Conservation (phyloP, 2,329 filamentous ascomycete species). For the Mycosphaerella sp. region DNA sequence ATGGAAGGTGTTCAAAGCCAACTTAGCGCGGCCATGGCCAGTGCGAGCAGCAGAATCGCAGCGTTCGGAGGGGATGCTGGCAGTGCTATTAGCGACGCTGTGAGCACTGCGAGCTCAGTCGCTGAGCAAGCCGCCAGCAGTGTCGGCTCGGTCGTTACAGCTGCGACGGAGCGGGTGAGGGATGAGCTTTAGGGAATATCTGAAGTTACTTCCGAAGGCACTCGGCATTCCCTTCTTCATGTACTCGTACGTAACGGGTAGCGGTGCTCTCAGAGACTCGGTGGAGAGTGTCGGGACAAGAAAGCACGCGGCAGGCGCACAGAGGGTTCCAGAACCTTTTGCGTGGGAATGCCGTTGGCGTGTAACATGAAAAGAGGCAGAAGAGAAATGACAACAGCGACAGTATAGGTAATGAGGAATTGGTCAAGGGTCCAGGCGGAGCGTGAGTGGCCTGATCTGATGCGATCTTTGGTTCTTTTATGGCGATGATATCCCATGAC, state of each 20-base stretch:
- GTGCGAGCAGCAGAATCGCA: conserved; percentile 40
- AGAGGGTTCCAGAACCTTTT: not conserved
- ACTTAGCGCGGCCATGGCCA: conserved; percentile 39
- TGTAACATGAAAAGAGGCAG: not conserved
- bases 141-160: conserved; percentile 34
- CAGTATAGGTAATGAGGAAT: not conserved
- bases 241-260: too few relatives aligned
- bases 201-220: too few relatives aligned
- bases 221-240: too few relatives aligned
- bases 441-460: not conserved
- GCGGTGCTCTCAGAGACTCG: too few relatives aligned
- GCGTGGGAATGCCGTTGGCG: not conserved
- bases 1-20: conserved; percentile 42
- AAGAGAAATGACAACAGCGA: not conserved
- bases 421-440: not conserved
- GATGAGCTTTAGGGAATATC: conserved; percentile 46
- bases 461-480: not conserved
- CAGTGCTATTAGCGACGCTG: conserved; percentile 28
- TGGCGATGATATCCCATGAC: conserved; percentile 1
- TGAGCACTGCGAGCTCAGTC: conserved; percentile 34
- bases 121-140: conserved; percentile 30
- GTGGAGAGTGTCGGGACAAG: not conserved
- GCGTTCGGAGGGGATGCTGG: conserved; percentile 35
- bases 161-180: conserved; percentile 38
- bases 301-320: not conserved